phyloP scores from a whole-genome alignment of 2,329 filamentous ascomycete species.

The Cercospora sp. region DNA sequence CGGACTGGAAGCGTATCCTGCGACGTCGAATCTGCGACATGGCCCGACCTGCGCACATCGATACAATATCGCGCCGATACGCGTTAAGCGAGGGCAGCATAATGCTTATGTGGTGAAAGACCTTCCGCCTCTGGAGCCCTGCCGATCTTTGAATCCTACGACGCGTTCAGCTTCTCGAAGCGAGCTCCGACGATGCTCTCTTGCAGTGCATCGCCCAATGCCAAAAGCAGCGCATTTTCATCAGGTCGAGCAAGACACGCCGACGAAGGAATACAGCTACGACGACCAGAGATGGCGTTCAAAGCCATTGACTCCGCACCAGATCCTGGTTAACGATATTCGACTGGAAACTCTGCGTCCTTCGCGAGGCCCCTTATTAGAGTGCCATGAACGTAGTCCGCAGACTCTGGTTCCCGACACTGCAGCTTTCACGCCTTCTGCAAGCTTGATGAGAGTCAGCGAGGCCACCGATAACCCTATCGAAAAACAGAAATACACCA shows the following conservation, averaged over 20 bases:
- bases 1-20: neutral
- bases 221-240: constrained; percentile 13
- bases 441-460: constrained; percentile 25
- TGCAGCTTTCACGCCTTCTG: constrained; percentile 27
- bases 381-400: constrained; percentile 41
- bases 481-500: constrained; percentile 40
- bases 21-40: neutral
- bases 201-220: constrained; percentile 21
- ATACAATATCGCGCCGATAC: neutral
- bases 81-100: neutral
- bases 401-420: constrained; percentile 39
- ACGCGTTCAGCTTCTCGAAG: neutral
- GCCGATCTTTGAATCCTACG: constrained; percentile 1
- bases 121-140: neutral
- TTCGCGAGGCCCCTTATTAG: constrained; percentile 41
- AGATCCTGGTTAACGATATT: constrained; percentile 45
- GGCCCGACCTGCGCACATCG: neutral
- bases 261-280: constrained; percentile 32
- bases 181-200: neutral
- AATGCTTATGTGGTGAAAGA: neutral
- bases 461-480: constrained; percentile 37
- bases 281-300: constrained; percentile 42
- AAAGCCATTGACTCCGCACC: constrained; percentile 43
- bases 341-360: constrained; percentile 38
- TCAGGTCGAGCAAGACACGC: constrained; percentile 13